Conservation (phyloP, 148 eudicot genomes). For the Rhododendron kiyosumense region DNA sequence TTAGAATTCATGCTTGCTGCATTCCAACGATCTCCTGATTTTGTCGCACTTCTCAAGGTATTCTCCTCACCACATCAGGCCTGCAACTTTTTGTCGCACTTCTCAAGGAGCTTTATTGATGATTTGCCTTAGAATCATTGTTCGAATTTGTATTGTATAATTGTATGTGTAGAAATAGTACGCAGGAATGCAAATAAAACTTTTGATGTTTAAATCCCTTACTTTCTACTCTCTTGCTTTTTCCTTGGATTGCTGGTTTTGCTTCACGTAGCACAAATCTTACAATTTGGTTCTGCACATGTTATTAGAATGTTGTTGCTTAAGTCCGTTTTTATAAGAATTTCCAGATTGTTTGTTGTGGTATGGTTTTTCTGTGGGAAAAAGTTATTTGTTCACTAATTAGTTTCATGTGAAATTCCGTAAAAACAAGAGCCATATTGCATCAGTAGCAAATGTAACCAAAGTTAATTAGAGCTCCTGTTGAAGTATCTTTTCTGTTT, state of each 20-base stretch:
- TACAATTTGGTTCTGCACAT: background rate
- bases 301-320: background rate
- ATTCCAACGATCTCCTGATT: slow-evolving; percentile 74
- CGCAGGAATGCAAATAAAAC: background rate
- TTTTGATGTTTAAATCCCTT: background rate
- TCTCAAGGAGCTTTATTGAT: background rate
- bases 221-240: background rate
- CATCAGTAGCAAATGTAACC: background rate
- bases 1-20: slow-evolving; percentile 92
- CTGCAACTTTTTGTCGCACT: background rate
- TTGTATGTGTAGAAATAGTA: background rate
- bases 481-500: background rate
- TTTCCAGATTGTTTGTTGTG: background rate
- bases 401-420: background rate
- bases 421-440: background rate
- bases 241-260: background rate
- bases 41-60: slow-evolving; percentile 91
- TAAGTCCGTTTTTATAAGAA: background rate
- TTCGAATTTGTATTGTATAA: background rate
- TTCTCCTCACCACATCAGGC: slow-evolving; percentile 6
- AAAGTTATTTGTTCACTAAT: background rate
- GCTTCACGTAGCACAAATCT: background rate
- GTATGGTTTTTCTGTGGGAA: background rate
- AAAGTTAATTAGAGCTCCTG: background rate
- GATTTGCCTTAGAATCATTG: background rate